Evolutionary conservation across 164 flowering plant species (phyloP), one percentile per base, ranked within the genome.

Genomic region (Nymphaea colorata): DNA sequence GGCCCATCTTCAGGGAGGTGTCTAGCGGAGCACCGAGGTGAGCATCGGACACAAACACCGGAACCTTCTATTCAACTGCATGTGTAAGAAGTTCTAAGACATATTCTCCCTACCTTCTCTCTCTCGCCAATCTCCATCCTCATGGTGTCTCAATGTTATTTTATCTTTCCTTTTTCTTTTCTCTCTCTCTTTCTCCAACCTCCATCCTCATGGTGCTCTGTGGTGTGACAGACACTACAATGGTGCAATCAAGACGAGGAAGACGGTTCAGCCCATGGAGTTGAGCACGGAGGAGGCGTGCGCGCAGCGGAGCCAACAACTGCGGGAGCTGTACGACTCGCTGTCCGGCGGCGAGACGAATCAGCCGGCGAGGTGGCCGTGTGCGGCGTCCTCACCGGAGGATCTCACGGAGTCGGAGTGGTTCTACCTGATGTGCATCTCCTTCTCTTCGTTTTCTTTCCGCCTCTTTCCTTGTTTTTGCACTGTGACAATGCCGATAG

Each of bases 161-260:
- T n/a, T n/a, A n/a, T n/a, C n/a, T n/a, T n/a, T n/a, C n/a, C n/a
- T n/a, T n/a, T n/a, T n/a, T n/a, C n/a, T n/a, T n/a, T n/a, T n/a
- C n/a, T n/a, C n/a, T n/a, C n/a, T n/a, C n/a, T n/a, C n/a, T n/a
- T n/a, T n/a, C n/a, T n/a, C n/a, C n/a, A n/a, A n/a, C n/a, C n/a
- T n/a, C n/a, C n/a, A n/a, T n/a, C n/a, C n/a, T n/a, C 59, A 89
- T 97, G 81, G 75, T 81, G 8, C 73, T 94, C 62, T 87, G 14
- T 94, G 99, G 99, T 79, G 84, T 67, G 97, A 94, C 70, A 97
- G 97, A 61, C 90, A 90, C 67, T 94, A 91, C 84, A 91, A 94
- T 78, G 98, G 99, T 17, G 87, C 96, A 41, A 94, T 94, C 68
- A 91, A 94, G 74, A 94, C 99, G 2, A 82, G 98, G 71, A 94